Evolutionary conservation across 345 rosid species (phyloP), one percentile per base, ranked within the genome.

Genomic region (Lepidium didymum): DNA sequence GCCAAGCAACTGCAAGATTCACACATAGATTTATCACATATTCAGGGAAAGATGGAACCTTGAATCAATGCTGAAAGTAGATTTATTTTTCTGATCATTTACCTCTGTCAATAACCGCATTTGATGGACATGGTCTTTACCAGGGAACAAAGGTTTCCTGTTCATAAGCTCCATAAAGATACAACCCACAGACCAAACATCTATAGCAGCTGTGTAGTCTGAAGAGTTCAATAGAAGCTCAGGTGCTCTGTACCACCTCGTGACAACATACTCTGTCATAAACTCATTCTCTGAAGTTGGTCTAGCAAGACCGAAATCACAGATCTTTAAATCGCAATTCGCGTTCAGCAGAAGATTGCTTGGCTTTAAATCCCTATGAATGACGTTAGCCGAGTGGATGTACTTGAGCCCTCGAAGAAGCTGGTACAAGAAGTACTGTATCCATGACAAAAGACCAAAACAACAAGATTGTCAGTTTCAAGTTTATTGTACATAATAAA

Each of bases 161-260:
- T 95, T 91, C 96, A 91, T 84, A 21, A 95, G 96, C 84, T 95
- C 99, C 99, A 95, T 83, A 66, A 74, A 95, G 70, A 95, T 84
- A 81, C 99, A 95, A 55, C 99, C 99, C 10, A 91, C 99, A 56
- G 99, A 95, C 99, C 97, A 95, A 42, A 95, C 96, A 80, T 95
- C 99, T 8, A 91, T 95, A 31, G 99, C 86, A 15, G 94, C 89
- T 11, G 93, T 91, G 68, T 95, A 91, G 27, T 91, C 96, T 0
- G 97, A 84, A 18, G 95, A 89, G 83, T 87, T 95, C 55, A 95
- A 81, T 70, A 95, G 64, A 42, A 95, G 78, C 84, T 95, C 99
- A 0, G 99, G 99, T 42, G 99, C 97, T 64, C 99, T 78, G 54
- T 91, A 95, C 99, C 96, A 95, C 75, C 99, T 85, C 2, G 99